Evolutionary conservation across 441 rosid genomes (phyloP), one percentile per base, ranked within the genome.

Genomic region (Syzygium syzygioides): DNA sequence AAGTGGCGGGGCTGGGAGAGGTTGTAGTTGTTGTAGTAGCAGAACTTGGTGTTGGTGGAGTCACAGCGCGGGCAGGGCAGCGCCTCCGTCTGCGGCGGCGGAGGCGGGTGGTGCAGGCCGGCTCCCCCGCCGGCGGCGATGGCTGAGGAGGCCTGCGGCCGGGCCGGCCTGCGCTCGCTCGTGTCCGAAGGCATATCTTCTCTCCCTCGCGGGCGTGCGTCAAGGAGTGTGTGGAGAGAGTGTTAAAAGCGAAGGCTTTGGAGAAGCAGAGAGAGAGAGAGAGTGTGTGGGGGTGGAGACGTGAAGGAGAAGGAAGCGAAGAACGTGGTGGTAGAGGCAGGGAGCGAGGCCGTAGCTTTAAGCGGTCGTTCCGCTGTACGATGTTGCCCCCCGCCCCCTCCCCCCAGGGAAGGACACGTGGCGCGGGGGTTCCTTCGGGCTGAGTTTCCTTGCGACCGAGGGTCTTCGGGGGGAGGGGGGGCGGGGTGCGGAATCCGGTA

Each of bases 21-120:
- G 87, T 88, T 88, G 87, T 88, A 88, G 90, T 88, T 88, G 76
- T 88, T 88, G 87, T 85, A 88, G 87, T 88, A 88, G 87, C 90
- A 88, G 87, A 88, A 88, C 87, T 88, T 88, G 45, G 90, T 88
- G 90, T 85, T 88, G 87, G 7, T 85, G 23, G 90, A 88, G 87
- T 88, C 90, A 71, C 90, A 88, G 87, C 90, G 90, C 17, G 90
- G 90, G 87, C 90, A 88, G 23, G 87, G 90, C 55, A 88, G 55
- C 68, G 90, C 66, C 87, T 88, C 90, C 48, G 87, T 26, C 55
- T 85, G 79, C 56, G 86, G 76, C 19, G 89, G 86, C 45, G 89
- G 83, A 26, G 23, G 52, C n/a, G 48, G 48, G 1, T 45, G 48
- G 83, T 76, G 83, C 83, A 12, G 52, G 83, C 83, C 83, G 41